Percentiles rank a stretch among this genome's conserved stretches.
Conservation (phyloP, 768 basidiomycete species). For the Sporobolomyces phaffii region DNA sequence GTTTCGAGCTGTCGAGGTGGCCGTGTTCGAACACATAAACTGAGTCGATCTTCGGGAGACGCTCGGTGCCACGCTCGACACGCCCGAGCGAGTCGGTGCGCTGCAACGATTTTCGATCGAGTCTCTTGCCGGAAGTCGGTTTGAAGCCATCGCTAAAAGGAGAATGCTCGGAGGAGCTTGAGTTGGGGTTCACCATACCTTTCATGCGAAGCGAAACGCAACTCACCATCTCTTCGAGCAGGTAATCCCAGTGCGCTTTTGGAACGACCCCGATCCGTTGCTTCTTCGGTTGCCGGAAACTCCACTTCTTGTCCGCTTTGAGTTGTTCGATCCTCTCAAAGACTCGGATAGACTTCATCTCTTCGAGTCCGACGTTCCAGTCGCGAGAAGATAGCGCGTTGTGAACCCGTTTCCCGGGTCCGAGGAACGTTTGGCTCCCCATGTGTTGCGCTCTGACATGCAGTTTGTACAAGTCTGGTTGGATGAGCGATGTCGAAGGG, state of each 20-base stretch:
- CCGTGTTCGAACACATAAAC: slow-evolving; percentile 52
- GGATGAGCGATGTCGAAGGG: not conserved
- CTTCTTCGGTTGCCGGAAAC: slow-evolving; percentile 90
- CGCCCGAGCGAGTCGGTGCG: slow-evolving; percentile 71
- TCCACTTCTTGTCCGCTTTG: slow-evolving; percentile 76
- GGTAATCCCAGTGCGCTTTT: slow-evolving; percentile 91
- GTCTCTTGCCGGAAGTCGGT: slow-evolving; percentile 90
- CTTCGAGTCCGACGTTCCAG: slow-evolving; percentile 37
- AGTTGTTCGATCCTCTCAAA: slow-evolving; percentile 78
- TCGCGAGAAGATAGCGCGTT: slow-evolving; percentile 27
- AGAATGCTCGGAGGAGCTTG: no score
- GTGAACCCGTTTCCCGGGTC: slow-evolving; percentile 32
- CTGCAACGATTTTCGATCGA: slow-evolving; percentile 80
- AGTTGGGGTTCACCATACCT: no score
- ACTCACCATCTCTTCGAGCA: slow-evolving; percentile 91
- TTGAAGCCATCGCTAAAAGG: slow-evolving; percentile 98
- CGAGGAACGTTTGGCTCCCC: slow-evolving; percentile 24
- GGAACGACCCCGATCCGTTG: slow-evolving; percentile 69
- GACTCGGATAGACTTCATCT: slow-evolving; percentile 47
- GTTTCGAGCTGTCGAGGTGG: slow-evolving; percentile 52
- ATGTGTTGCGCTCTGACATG: slow-evolving; percentile 35
- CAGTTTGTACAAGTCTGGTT: slow-evolving; percentile 37
- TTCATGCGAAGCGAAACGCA: no score
- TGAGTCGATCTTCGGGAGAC: slow-evolving; percentile 59
- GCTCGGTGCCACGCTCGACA: slow-evolving; percentile 83